These are phyloP conservation scores for Elongisporangium anandrum DNA, from an alignment of 352 stramenopile species.

Conservation along the genomic window DNA sequence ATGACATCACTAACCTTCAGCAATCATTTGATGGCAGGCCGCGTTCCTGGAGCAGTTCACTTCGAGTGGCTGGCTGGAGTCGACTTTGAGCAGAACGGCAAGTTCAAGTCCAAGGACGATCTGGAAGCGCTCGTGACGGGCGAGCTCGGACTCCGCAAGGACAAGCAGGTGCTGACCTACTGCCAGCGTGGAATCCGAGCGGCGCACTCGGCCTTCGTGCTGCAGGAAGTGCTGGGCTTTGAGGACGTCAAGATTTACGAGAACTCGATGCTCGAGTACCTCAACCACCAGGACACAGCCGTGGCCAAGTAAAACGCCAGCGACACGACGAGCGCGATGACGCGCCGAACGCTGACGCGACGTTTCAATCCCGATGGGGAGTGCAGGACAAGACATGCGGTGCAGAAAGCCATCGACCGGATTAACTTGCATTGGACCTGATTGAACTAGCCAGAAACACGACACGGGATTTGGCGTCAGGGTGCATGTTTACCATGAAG, in stretches of 20 bases:
- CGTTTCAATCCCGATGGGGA: not conserved
- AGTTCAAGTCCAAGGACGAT: conserved; percentile 58
- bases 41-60: conserved; percentile 56
- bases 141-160: conserved; percentile 11
- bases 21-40: conserved; percentile 1
- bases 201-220: conserved; percentile 13
- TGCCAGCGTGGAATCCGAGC: conserved; percentile 16
- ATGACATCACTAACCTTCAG: not conserved
- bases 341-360: not conserved
- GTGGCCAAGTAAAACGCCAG: conserved; percentile 24
- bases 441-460: not conserved
- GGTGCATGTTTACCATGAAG: not conserved
- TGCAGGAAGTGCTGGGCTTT: conserved; percentile 51
- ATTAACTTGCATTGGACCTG: not conserved
- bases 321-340: not conserved
- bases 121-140: conserved; percentile 43
- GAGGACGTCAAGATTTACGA: conserved; percentile 61
- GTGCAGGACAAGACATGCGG: not conserved
- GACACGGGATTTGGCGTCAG: not conserved
- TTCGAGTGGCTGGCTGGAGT: conserved; percentile 72
- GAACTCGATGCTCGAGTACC: conserved; percentile 76
- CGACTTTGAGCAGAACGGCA: conserved; percentile 34
- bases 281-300: conserved; percentile 61
- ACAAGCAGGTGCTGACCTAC: conserved; percentile 14
- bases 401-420: not conserved